A percentile compares a stretch with the other conserved stretches of the same genome.
Evolutionary conservation across 1,284 basidiomycete genomes (phyloP).

Genomic region (Leucoagaricus sp.): DNA sequence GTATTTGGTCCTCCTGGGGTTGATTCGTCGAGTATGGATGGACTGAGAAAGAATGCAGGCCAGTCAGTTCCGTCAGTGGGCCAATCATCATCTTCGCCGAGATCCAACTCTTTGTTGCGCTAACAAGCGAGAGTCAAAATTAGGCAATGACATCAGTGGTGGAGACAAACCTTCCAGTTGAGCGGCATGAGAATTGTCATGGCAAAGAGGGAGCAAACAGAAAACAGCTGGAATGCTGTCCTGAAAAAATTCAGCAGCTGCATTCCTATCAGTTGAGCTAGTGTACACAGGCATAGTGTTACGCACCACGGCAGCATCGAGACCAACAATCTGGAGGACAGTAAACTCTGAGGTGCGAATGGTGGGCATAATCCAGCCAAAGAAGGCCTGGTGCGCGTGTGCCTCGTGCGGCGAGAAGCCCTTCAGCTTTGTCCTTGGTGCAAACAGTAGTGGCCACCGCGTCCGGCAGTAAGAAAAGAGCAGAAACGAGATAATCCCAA

Average conservation of each 20-base stretch:
- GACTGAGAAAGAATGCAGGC: slow-evolving; percentile 27
- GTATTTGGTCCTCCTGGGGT: slow-evolving; percentile 26
- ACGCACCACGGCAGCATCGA: slow-evolving; percentile 88
- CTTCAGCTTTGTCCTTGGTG: slow-evolving; percentile 92
- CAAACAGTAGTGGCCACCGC: slow-evolving; percentile 88
- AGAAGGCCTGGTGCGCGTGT: slow-evolving; percentile 81
- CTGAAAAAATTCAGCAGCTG: slow-evolving; percentile 95
- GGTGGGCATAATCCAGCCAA: slow-evolving; percentile 96
- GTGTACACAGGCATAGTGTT: slow-evolving; percentile 7
- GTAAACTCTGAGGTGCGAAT: slow-evolving; percentile 89
- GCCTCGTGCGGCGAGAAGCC: slow-evolving; percentile 92
- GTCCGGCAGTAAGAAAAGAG: slow-evolving; percentile 88
- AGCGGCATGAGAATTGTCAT: slow-evolving; percentile 85
- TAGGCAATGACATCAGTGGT: not conserved
- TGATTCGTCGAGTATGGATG: slow-evolving; percentile 6
- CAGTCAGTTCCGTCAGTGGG: slow-evolving; percentile 40
- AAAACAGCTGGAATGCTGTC: slow-evolving; percentile 91
- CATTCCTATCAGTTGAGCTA: not conserved
- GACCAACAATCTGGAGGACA: slow-evolving; percentile 93
- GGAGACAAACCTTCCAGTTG: slow-evolving; percentile 73
- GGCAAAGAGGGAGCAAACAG: slow-evolving; percentile 81
- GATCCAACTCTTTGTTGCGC: slow-evolving; percentile 71
- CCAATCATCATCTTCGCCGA: slow-evolving; percentile 57
- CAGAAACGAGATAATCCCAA: slow-evolving; percentile 83
- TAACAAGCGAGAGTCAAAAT: slow-evolving; percentile 14